Evolutionary conservation across 805 yeast genomes (phyloP).

Genomic region (Barnettozyma wickerhamii): DNA sequence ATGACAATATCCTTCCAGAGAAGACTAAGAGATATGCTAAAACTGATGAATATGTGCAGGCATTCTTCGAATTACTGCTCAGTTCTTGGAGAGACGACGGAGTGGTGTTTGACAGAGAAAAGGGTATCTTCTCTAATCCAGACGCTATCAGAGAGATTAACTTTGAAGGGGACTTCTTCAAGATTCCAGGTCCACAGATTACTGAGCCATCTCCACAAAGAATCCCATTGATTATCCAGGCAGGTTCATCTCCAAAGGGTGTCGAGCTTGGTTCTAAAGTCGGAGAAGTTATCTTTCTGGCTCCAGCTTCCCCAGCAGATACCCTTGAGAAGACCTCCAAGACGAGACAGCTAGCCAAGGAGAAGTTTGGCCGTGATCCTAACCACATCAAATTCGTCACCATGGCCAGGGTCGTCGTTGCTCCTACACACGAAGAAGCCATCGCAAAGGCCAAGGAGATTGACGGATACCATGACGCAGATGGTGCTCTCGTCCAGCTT

Average conservation of each 20-base stretch:
- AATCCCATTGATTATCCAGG: slow-evolving; percentile 41
- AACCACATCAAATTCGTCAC: slow-evolving; percentile 37
- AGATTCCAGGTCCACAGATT: slow-evolving; percentile 36
- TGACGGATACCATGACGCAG: slow-evolving; percentile 32
- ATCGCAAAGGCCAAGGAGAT: slow-evolving; percentile 32
- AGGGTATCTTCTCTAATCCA: slow-evolving; percentile 36
- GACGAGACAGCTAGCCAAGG: slow-evolving; percentile 32
- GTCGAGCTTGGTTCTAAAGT: slow-evolving; percentile 40
- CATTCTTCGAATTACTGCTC: slow-evolving; percentile 35
- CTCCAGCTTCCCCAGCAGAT: slow-evolving; percentile 30
- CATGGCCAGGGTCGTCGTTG: slow-evolving; percentile 34
- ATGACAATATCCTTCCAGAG: slow-evolving; percentile 33
- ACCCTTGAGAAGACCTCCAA: slow-evolving; percentile 29
- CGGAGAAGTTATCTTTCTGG: slow-evolving; percentile 39
- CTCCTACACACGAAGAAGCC: slow-evolving; percentile 41
- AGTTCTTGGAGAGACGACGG: slow-evolving; percentile 44
- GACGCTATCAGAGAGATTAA: slow-evolving; percentile 36
- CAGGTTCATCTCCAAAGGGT: slow-evolving; percentile 42
- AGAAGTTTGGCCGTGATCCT: slow-evolving; percentile 34
- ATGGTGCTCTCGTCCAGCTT: slow-evolving; percentile 40
- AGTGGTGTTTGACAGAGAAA: slow-evolving; percentile 21
- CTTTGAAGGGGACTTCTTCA: slow-evolving; percentile 37
- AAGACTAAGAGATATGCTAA: slow-evolving; percentile 39
- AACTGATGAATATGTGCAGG: slow-evolving; percentile 42
- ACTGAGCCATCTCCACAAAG: slow-evolving; percentile 42